Percentiles rank a stretch among this genome's conserved stretches.
Conservation (phyloP, 192 early-diverging fungal genomes). For the Kickxella alabastrina region DNA sequence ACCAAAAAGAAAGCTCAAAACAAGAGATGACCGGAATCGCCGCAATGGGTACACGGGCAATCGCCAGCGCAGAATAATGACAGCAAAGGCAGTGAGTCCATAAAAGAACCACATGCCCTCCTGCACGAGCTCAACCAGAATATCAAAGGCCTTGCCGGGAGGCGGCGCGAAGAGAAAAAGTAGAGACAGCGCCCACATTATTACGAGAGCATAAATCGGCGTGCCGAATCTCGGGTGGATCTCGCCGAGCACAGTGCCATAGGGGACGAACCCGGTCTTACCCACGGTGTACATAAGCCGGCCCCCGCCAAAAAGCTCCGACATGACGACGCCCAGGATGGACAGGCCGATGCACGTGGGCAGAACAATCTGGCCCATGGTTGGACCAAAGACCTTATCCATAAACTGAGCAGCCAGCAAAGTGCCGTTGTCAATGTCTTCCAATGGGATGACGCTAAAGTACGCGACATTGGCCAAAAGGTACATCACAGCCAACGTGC, state of each 20-base stretch:
- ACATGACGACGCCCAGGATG: constrained; percentile 51
- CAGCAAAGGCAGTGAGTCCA: constrained; percentile 53
- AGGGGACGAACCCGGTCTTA: constrained; percentile 54
- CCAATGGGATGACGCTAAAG: constrained; percentile 68
- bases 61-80: constrained; percentile 47
- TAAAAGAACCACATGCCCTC: constrained; percentile 63
- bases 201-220: constrained; percentile 45
- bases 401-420: constrained; percentile 59
- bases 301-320: constrained; percentile 52
- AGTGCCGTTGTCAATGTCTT: constrained; percentile 63
- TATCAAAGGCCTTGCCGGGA: constrained; percentile 54
- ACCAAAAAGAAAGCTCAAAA: constrained; percentile 40
- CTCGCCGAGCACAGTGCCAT: constrained; percentile 35
- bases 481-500: constrained; percentile 66
- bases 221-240: constrained; percentile 49
- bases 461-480: constrained; percentile 77
- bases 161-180: constrained; percentile 53
- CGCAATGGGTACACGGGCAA: constrained; percentile 39
- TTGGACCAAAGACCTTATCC: constrained; percentile 53
- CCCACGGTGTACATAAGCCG: constrained; percentile 54
- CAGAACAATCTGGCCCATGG: constrained; percentile 50
- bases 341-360: constrained; percentile 54
- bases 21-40: constrained; percentile 32
- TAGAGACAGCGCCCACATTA: constrained; percentile 49
- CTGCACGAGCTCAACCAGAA: constrained; percentile 54